Evolutionary conservation across 345 rosid species (phyloP).

Genomic region (Brassica rapa): DNA sequence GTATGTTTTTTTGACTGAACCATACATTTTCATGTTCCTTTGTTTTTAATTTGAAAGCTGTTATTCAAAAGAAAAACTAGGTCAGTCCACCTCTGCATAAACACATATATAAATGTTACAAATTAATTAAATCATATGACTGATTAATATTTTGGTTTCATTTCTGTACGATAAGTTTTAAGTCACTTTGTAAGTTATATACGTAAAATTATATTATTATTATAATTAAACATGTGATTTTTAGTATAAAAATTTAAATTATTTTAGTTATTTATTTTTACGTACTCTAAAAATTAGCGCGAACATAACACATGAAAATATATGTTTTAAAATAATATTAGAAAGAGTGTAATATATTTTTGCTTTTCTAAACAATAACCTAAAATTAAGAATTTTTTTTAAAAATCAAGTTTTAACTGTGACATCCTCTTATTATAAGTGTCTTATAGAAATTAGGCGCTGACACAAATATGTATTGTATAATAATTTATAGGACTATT

Average conservation of each 20-base stretch:
- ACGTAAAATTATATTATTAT: background rate
- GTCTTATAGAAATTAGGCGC: background rate
- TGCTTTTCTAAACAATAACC: no score
- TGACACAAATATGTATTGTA: background rate
- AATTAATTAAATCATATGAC: background rate
- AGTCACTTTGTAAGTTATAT: background rate
- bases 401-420: background rate
- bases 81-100: background rate
- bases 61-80: background rate
- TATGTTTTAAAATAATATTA: no score
- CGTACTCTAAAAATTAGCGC: background rate
- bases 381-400: background rate
- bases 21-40: background rate
- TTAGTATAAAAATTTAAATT: no score
- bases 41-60: background rate
- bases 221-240: no score
- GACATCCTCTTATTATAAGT: background rate
- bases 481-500: background rate
- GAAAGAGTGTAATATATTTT: no score
- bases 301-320: background rate
- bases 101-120: background rate
- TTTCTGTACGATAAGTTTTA: background rate
- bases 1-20: background rate
- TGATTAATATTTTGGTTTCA: background rate
- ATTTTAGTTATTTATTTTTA: no score